Conservation (phyloP, 1,139 yeast genomes). For the Blastobotrys proliferans region DNA sequence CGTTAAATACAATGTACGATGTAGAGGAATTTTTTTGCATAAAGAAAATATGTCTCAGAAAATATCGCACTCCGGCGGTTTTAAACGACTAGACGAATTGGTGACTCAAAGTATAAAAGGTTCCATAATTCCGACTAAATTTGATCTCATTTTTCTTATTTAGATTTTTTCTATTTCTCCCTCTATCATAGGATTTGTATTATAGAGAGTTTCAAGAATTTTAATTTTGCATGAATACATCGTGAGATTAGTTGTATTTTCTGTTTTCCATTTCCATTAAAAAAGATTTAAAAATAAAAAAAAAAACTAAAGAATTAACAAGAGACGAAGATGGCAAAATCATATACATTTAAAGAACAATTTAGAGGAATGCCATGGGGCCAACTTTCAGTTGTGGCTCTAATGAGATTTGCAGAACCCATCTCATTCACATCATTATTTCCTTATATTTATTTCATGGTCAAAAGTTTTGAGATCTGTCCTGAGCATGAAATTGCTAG, state of each 20-base stretch:
- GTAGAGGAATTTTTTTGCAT: no score
- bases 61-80: no score
- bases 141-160: neutral
- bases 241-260: neutral
- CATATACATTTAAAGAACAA: conserved; percentile 25
- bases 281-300: neutral
- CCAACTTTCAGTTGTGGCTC: conserved; percentile 44
- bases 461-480: conserved; percentile 45
- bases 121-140: no score
- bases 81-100: no score
- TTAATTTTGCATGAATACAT: neutral
- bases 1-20: no score
- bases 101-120: no score
- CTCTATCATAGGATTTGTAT: neutral
- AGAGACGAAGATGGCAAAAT: conserved; percentile 2
- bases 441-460: conserved; percentile 64
- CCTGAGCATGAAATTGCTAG: conserved; percentile 42
- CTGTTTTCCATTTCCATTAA: neutral
- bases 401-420: conserved; percentile 56
- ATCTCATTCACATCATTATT: conserved; percentile 59
- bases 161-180: neutral
- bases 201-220: neutral
- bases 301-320: neutral
- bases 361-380: conserved; percentile 28
- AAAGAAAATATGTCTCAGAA: no score